Base-by-base conservation (phyloP, 768 basidiomycete species). In the Coprinellus aureogranulatus region DNA sequence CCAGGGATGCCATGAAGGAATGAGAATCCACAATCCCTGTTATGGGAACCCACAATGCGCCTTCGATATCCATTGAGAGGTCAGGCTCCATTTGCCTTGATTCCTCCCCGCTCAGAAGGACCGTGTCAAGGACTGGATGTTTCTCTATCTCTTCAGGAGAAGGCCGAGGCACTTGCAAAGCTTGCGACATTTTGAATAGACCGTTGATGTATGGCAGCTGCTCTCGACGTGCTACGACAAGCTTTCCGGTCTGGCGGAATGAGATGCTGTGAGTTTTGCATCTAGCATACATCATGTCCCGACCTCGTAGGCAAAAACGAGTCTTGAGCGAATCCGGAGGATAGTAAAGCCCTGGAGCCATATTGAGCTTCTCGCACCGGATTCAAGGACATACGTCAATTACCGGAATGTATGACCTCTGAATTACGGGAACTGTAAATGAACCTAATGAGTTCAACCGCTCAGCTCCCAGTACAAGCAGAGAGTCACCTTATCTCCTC, bases 1-100 rank as follows among this genome's bases (percentile, higher is more conserved):
- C 94, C 50, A 98, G 73, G 60, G 84, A 85, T 65, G 85, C 80
- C 85, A 98, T 92, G 53, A 95, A 74, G 3, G 83, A 68, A 75
- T 96, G 92, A 0, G 92, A 90, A 70, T 95, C 89, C 0, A 98
- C 71, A 59, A 98, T 95, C 2, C 97, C 97, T 0, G 94, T 95
- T 65, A 87, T 84, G 9, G 90, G 88, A 55, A 87, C 90, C 80
- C 86, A 87, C 27, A 99, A 70, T 2, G 94, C 93, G 9, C 78
- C 80, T 0, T 77, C 74, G 55, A 98, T 90, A 44, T 86, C 76
- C 8, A 68, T 61, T 0, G 88, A 86, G n/a, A 99, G 74, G 64
- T 90, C 84, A 0, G 96, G 96, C 71, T 97, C 94, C 64, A 95
- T 71, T 53, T 82, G 78, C 52, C 81, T 81, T 2, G 88, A 89